A percentile compares a stretch with the other conserved stretches of the same genome.
These are phyloP conservation scores for Gleditsia sinensis DNA, from an alignment of 306 rosid species.

Conservation along the genomic window DNA sequence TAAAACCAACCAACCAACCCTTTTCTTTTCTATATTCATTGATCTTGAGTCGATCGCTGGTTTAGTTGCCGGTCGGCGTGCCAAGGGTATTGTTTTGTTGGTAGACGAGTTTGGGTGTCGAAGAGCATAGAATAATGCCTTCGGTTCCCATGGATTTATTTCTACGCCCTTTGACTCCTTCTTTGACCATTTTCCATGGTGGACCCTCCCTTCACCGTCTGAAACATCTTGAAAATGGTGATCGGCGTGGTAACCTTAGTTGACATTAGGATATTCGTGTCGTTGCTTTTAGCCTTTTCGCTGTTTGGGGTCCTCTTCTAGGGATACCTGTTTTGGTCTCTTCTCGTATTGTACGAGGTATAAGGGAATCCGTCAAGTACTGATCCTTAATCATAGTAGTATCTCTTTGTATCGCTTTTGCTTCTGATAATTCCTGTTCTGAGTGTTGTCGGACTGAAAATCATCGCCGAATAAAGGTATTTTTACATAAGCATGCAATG, in stretches of 20 bases:
- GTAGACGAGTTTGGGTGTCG: slow-evolving; percentile 55
- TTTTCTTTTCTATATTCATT: neutral
- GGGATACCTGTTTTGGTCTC: neutral
- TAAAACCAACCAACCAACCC: neutral
- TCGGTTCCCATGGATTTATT: slow-evolving; percentile 58
- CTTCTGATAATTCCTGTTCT: slow-evolving; percentile 17
- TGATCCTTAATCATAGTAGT: slow-evolving; percentile 1
- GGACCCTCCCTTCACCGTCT: slow-evolving; percentile 79
- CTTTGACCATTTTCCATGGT: slow-evolving; percentile 52
- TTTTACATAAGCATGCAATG: neutral
- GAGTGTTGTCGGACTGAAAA: neutral
- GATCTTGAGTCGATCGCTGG: neutral
- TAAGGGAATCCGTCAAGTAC: slow-evolving; percentile 21
- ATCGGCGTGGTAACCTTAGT: slow-evolving; percentile 94
- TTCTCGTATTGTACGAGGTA: slow-evolving; percentile 29
- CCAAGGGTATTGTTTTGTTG: slow-evolving; percentile 23
- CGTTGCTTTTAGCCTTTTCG: neutral
- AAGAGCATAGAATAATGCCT: slow-evolving; percentile 91
- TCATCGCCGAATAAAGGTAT: slow-evolving; percentile 42
- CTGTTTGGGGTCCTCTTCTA: neutral
- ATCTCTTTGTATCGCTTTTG: slow-evolving; percentile 15
- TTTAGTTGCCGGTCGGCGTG: neutral
- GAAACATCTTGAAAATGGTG: slow-evolving; percentile 71
- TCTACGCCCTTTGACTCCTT: slow-evolving; percentile 43
- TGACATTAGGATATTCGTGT: slow-evolving; percentile 40